Evolutionary conservation across 1,139 yeast genomes (phyloP).

Genomic region (Diutina ranongensis): DNA sequence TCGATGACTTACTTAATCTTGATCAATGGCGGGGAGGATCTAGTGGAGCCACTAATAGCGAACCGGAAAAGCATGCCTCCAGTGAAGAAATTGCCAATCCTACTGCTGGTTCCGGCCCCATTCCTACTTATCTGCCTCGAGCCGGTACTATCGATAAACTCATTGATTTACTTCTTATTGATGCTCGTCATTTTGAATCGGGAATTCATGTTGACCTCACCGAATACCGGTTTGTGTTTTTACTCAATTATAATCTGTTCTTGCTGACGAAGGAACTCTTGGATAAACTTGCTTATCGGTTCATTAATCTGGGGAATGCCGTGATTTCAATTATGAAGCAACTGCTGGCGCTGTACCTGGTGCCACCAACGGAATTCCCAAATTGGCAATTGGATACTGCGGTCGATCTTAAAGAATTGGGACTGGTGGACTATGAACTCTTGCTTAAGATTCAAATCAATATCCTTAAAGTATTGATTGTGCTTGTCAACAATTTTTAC

Average conservation of each 20-base stretch:
- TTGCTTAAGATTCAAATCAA: conserved; percentile 70
- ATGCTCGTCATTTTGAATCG: conserved; percentile 27
- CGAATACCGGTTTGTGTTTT: conserved; percentile 33
- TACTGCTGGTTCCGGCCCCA: neutral
- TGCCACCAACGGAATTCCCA: conserved; percentile 23
- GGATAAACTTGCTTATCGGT: conserved; percentile 32
- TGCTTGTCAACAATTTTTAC: conserved; percentile 64
- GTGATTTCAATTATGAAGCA: conserved; percentile 35
- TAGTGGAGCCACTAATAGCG: neutral
- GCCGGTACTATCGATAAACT: conserved; percentile 30
- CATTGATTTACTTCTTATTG: conserved; percentile 31
- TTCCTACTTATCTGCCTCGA: conserved; percentile 24
- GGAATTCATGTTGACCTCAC: conserved; percentile 29
- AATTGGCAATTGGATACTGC: conserved; percentile 39
- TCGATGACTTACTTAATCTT: conserved; percentile 32
- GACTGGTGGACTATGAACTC: conserved; percentile 42
- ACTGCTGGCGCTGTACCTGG: conserved; percentile 7
- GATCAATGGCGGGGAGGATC: conserved; percentile 18
- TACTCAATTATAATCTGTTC: conserved; percentile 32
- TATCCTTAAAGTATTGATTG: conserved; percentile 63
- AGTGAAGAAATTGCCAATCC: neutral
- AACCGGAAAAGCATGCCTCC: neutral
- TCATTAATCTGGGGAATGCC: conserved; percentile 36
- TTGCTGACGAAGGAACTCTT: conserved; percentile 31
- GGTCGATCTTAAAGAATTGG: conserved; percentile 26